These are phyloP conservation scores for Phaeotremella skinneri DNA, from an alignment of 768 basidiomycete genomes.

Conservation along the genomic window DNA sequence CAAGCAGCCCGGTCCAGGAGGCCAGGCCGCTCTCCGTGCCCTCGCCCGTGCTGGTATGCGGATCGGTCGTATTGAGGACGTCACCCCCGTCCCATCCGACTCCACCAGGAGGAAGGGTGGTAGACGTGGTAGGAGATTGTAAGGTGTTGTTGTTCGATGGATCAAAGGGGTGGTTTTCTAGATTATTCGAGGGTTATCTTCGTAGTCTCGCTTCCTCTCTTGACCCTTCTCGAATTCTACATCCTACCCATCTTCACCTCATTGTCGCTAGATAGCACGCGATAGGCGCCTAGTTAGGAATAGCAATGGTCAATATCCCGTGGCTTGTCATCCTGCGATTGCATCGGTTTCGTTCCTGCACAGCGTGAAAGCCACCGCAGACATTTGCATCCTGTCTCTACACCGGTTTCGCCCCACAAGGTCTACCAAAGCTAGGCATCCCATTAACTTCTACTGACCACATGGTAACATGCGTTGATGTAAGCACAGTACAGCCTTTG, in stretches of 20 bases:
- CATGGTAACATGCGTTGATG: no score
- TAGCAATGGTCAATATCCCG: constrained; percentile 7
- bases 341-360: neutral
- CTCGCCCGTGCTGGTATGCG: constrained; percentile 97
- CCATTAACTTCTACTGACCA: no score
- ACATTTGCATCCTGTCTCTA: no score
- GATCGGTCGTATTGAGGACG: constrained; percentile 97
- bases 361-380: no score
- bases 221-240: neutral
- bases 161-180: neutral
- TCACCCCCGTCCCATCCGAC: constrained; percentile 95
- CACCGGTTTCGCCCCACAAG: no score
- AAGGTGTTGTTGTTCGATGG: constrained; percentile 17
- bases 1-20: constrained; percentile 98
- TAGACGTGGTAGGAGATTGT: constrained; percentile 95
- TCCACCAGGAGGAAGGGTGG: constrained; percentile 99
- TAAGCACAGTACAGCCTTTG: no score
- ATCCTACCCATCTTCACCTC: neutral
- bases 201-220: neutral
- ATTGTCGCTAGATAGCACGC: constrained; percentile 6
- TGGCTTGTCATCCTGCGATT: neutral
- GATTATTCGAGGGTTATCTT: neutral
- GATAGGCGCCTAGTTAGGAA: neutral
- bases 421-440: no score
- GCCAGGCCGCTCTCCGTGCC: constrained; percentile 95